Evolutionary conservation across 768 basidiomycete species (phyloP), one percentile per base, ranked within the genome.

Genomic region (Kwoniella shandongensis): DNA sequence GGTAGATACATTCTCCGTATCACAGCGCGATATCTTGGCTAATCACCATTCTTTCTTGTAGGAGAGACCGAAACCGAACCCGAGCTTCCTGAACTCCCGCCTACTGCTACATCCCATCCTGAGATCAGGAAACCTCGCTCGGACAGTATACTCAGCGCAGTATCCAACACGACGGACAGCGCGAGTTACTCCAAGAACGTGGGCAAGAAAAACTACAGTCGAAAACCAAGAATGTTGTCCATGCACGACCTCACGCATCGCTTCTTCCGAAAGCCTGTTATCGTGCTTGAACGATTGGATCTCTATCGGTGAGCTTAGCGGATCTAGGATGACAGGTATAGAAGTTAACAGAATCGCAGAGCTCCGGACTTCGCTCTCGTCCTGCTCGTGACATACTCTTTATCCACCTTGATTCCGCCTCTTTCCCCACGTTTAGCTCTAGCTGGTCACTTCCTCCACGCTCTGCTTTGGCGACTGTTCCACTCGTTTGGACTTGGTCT

Each of bases 171-270:
- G 18, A 52, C 51, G 15, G 56, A 58, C 17, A 41, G 36, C 2
- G 49, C 32, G 12, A 23, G 22, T 23, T 46, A 46, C 56, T 6
- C 63, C 54, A 40, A 48, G n/a, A 46, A 49, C 10, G 23, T 12
- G 15, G 39, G 27, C 49, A 64, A 59, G 47, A 47, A 65, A n/a
- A 82, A 18, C 8, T 32, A 32, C 32, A 32, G 7, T 32, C 32
- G 32, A 6, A 32, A 13, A 32, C 7, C 32, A 6, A 32, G 32
- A 59, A 61, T 70, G 11, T 25, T 78, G 20, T 89, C 91, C 1
- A 86, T 91, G 71, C 92, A 96, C 75, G 96, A 98, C 73, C 78
- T 99, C 36, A 79, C 90, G 62, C 86, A 89, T 77, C 84, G 85
- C 66, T 99, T 91, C 77, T 97, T 99, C 81, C 79, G 88, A 52